Evolutionary conservation across 495 filamentous ascomycete species (phyloP).

Genomic region (Letharia columbiana): DNA sequence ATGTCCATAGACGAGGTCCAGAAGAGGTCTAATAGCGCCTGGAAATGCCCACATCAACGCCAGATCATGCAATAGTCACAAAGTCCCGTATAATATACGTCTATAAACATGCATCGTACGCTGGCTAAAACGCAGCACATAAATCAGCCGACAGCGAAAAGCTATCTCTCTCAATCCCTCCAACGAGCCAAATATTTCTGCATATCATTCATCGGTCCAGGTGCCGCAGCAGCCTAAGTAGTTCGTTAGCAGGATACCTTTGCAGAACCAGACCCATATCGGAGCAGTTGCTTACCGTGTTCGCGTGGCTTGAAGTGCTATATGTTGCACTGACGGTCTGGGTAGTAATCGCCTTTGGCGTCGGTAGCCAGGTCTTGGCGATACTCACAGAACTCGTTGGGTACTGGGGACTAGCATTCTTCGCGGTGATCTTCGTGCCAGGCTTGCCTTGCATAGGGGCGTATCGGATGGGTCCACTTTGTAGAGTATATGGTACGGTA

Average conservation of each 20-base stretch:
- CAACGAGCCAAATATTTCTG: conserved; percentile 48
- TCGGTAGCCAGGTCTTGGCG: conserved; percentile 48
- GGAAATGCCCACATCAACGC: conserved; percentile 9
- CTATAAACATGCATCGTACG: background rate
- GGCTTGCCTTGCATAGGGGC: conserved; percentile 66
- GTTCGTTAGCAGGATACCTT: conserved; percentile 15
- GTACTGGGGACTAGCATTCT: conserved; percentile 46
- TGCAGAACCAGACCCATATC: background rate
- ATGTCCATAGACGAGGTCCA: background rate
- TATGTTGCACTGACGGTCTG: conserved; percentile 52
- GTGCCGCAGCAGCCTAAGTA: conserved; percentile 35
- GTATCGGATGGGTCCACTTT: conserved; percentile 57
- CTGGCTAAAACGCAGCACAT: conserved; percentile 16
- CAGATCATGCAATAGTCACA: background rate
- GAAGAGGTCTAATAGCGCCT: background rate
- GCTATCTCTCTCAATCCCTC: conserved; percentile 41
- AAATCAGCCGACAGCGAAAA: background rate
- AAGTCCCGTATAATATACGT: background rate
- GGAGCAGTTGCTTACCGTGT: conserved; percentile 48
- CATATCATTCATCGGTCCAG: conserved; percentile 48
- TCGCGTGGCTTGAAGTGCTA: conserved; percentile 48
- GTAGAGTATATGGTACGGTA: conserved; percentile 49
- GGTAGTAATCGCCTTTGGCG: conserved; percentile 50
- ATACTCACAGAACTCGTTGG: conserved; percentile 54
- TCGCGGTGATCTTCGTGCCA: conserved; percentile 54